Percentiles rank a stretch among this genome's conserved stretches.
These are phyloP conservation scores for Cadophora sp. DNA, from an alignment of 2,329 filamentous ascomycete species.

Conservation along the genomic window DNA sequence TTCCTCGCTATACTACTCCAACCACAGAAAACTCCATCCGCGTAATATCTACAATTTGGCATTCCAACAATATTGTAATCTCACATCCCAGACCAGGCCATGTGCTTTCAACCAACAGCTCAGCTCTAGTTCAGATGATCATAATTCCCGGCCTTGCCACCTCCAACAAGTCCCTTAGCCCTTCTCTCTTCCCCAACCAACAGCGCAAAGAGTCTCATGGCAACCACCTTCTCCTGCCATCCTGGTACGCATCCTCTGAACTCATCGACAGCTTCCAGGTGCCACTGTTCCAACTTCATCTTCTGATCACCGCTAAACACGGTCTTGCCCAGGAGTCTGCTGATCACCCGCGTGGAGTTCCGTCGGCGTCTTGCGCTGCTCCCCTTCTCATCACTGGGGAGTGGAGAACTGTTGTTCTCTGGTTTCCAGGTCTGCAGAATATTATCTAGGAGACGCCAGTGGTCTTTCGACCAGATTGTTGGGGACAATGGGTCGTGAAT, in stretches of 20 bases:
- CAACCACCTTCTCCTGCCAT: conserved; percentile 45
- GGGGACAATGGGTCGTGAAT: conserved; percentile 33
- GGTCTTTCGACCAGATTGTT: conserved; percentile 41
- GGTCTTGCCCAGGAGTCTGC: conserved; percentile 41
- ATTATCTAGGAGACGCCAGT: conserved; percentile 43
- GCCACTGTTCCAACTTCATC: conserved; percentile 45
- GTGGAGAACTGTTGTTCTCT: conserved; percentile 26
- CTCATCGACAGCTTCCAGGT: conserved; percentile 46
- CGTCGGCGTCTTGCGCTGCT: conserved; percentile 30
- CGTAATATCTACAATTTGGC: conserved; percentile 7
- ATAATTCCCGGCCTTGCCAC: conserved; percentile 8
- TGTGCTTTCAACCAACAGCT: background rate
- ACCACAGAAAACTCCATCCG: background rate
- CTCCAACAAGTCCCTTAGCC: conserved; percentile 19
- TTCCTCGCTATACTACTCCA: background rate
- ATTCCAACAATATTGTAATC: background rate
- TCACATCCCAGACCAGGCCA: background rate
- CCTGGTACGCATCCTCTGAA: conserved; percentile 42
- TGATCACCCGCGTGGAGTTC: conserved; percentile 43
- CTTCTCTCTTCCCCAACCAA: conserved; percentile 41
- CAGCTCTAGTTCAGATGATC: conserved; percentile 14
- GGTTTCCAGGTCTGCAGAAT: conserved; percentile 42
- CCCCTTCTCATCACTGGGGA: conserved; percentile 12
- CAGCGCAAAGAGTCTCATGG: conserved; percentile 43
- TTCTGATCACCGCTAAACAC: conserved; percentile 35